phyloP scores from a whole-genome alignment of 306 rosid species.

The Cyamopsis tetragonoloba region DNA sequence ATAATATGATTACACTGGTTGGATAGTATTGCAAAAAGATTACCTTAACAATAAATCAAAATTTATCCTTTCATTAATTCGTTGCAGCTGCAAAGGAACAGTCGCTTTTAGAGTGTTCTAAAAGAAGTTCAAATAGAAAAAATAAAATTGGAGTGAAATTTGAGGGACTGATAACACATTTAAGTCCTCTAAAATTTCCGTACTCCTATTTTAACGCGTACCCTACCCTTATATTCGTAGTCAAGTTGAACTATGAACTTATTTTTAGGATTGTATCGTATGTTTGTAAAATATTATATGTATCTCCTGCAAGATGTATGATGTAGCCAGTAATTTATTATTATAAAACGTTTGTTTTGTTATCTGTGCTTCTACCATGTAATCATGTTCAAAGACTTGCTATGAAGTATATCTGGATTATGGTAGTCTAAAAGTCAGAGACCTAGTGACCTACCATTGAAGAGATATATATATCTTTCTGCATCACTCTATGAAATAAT shows the following conservation, averaged over 20 bases:
- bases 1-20: not conserved
- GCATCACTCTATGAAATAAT: not conserved
- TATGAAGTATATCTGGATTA: too few species aligned
- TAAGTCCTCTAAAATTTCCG: not conserved
- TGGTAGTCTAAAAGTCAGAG: not conserved
- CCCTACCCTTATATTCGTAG: not conserved
- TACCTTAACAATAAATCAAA: not conserved
- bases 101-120: not conserved
- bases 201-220: not conserved
- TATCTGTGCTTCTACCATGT: not conserved
- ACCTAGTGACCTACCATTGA: too few species aligned
- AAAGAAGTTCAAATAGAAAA: not conserved
- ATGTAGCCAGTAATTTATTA: not conserved
- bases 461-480: not conserved
- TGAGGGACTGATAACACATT: not conserved
- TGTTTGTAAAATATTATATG: not conserved
- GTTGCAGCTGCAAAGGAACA: not conserved
- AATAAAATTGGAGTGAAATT: not conserved
- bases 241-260: not conserved
- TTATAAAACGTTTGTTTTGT: not conserved
- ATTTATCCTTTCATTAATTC: not conserved
- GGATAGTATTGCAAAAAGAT: not conserved
- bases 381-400: not conserved
- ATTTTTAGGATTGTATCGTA: not conserved
- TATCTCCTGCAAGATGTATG: not conserved